Evolutionary conservation across 2,329 filamentous ascomycete species (phyloP), one percentile per base, ranked within the genome.

Genomic region (Colletotrichum sp.): DNA sequence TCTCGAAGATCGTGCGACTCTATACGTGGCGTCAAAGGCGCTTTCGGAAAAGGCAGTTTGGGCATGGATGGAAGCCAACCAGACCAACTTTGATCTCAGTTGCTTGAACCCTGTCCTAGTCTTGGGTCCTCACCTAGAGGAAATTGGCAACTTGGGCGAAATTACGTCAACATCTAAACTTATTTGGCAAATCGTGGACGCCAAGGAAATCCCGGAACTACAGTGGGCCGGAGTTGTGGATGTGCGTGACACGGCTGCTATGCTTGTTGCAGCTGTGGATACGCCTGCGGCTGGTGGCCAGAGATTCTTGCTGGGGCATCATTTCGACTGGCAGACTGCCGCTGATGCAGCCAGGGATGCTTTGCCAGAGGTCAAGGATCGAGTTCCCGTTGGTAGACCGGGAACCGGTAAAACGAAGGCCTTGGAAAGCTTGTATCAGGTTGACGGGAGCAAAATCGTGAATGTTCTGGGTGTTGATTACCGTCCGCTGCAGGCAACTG

Each of bases 31-130:
- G 6, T 55, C 64, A 15, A 73, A 61, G n/a, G 55, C 13, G 6
- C 55, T 48, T 10, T 61, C 71, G 6, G 36, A 60, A 24, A 68
- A 36, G 18, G 64, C 21, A 9, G 55, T 52, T 16, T 61, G 64
- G 71, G 28, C 34, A 9, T 86, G 82, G 77, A 75, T 85, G 52
- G 71, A 77, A 18, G 74, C 78, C 2, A 75, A 82, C 28, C 80
- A 81, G 13, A 84, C 85, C 6, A 38, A 79, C 6, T 87, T 85
- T 60, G 80, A 83, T 70, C 78, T 85, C 24, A 79, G 84, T 43
- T 80, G 82, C 32, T 24, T 72, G 2, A 38, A 61, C n/a, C 71
- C 52, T 3, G 16, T 26, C 30, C 18, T 38, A 8, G 81, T 85
- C 24, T 52, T 85, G 16, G 85, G 85, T 5, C 82, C 80, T 60